Conservation (phyloP, 2,329 filamentous ascomycete genomes). For the Diaporthe eres region DNA sequence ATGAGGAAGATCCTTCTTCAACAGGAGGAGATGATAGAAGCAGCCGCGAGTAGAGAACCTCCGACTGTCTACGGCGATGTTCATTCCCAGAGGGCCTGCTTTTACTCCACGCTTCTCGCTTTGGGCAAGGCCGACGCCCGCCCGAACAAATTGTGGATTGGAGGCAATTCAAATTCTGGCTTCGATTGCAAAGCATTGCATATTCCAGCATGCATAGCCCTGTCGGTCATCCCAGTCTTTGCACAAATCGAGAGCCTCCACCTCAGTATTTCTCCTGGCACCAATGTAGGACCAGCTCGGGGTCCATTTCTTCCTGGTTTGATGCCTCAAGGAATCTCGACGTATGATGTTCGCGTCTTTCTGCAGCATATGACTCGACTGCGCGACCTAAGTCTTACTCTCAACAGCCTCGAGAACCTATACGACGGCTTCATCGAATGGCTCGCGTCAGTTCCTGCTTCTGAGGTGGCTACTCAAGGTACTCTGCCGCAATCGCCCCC, state of each 20-base stretch:
- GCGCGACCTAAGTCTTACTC: not conserved
- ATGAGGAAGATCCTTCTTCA: not conserved
- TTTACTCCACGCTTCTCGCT: not conserved
- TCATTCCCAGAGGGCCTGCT: not conserved
- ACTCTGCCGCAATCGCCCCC: not conserved
- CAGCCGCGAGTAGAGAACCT: not conserved
- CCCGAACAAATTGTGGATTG: not conserved
- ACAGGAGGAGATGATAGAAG: not conserved
- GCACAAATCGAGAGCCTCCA: not conserved
- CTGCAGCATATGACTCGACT: not conserved
- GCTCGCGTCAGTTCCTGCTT: not conserved
- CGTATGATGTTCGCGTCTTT: not conserved
- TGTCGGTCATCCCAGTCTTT: not conserved
- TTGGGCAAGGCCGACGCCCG: not conserved
- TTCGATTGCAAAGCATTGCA: not conserved
- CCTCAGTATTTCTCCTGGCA: not conserved
- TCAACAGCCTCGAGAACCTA: not conserved
- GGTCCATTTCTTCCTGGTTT: no score
- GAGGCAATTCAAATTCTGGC: not conserved
- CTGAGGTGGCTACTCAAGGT: not conserved
- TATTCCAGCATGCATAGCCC: not conserved
- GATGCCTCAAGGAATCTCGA: not conserved
- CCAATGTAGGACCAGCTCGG: not conserved
- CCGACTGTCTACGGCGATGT: not conserved
- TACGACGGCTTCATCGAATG: not conserved